A percentile compares a stretch with the other conserved stretches of the same genome.
These are phyloP conservation scores for Lactarius quietus DNA, from an alignment of 768 basidiomycete genomes.

Conservation along the genomic window DNA sequence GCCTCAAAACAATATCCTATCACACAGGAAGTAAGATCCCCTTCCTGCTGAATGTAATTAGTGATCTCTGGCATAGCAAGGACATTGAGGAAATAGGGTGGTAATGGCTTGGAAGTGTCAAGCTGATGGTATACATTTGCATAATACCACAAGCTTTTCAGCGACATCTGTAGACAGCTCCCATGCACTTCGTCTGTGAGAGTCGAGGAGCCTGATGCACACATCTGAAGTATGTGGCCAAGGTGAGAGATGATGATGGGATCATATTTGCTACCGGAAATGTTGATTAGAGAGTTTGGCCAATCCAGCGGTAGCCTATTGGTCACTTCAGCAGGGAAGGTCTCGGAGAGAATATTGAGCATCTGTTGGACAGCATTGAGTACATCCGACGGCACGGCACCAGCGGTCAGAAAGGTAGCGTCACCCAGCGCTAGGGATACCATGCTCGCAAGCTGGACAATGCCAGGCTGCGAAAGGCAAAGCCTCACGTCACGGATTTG, in stretches of 20 bases:
- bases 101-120: not conserved
- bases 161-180: not conserved
- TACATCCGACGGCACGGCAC: not conserved
- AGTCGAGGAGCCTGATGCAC: not conserved
- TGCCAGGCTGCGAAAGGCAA: not conserved
- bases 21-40: not conserved
- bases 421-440: not conserved
- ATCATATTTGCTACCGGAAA: not conserved
- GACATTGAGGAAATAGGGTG: not conserved
- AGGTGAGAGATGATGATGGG: not conserved
- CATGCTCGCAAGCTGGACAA: not conserved
- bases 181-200: not conserved
- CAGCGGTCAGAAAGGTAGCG: not conserved
- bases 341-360: not conserved
- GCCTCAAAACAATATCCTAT: not conserved
- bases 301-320: not conserved
- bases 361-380: not conserved
- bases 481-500: not conserved
- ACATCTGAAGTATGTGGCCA: not conserved
- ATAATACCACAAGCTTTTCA: not conserved
- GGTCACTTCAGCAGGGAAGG: not conserved
- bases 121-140: not conserved
- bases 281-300: not conserved
- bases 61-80: not conserved
- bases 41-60: not conserved